Percentiles rank a stretch among this genome's conserved stretches.
phyloP scores from a whole-genome alignment of 441 rosid species.

The Corymbia citriodora region DNA sequence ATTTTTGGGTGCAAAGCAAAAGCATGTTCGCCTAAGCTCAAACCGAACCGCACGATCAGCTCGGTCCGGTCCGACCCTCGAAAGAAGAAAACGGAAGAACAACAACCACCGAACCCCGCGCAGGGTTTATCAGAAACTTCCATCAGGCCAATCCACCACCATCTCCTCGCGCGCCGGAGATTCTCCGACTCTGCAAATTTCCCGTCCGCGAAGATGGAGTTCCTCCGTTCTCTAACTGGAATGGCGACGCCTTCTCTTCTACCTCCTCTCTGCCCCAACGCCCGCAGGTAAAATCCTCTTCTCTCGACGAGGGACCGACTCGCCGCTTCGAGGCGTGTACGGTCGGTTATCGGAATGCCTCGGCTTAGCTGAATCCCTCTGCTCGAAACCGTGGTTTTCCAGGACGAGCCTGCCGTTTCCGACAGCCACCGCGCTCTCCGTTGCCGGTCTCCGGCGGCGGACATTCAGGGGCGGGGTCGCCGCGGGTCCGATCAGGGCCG shows the following conservation, averaged over 20 bases:
- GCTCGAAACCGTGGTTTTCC: conserved; percentile 11
- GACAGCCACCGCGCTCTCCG: conserved; percentile 12
- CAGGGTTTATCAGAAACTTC: not conserved
- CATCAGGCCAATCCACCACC: not conserved
- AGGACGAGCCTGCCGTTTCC: conserved; percentile 30
- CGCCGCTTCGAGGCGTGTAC: not conserved
- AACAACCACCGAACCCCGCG: not conserved
- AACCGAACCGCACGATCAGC: not conserved
- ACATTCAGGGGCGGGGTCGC: conserved; percentile 25
- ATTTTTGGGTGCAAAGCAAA: not conserved
- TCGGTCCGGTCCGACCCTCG: not conserved
- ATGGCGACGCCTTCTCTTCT: conserved; percentile 23
- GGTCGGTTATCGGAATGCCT: not conserved
- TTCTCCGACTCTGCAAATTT: not conserved
- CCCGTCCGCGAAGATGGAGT: not conserved
- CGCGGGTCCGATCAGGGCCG: conserved; percentile 18
- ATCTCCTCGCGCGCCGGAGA: not conserved
- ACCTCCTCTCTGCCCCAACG: conserved; percentile 7
- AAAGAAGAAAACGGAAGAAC: not conserved
- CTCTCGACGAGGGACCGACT: not conserved
- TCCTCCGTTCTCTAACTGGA: not conserved
- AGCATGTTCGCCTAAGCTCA: not conserved
- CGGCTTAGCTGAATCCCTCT: not conserved
- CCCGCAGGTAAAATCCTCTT: conserved; percentile 3
- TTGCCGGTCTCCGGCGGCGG: conserved; percentile 23